Evolutionary conservation across 768 basidiomycete species (phyloP).

Genomic region (Suillus clintonianus): DNA sequence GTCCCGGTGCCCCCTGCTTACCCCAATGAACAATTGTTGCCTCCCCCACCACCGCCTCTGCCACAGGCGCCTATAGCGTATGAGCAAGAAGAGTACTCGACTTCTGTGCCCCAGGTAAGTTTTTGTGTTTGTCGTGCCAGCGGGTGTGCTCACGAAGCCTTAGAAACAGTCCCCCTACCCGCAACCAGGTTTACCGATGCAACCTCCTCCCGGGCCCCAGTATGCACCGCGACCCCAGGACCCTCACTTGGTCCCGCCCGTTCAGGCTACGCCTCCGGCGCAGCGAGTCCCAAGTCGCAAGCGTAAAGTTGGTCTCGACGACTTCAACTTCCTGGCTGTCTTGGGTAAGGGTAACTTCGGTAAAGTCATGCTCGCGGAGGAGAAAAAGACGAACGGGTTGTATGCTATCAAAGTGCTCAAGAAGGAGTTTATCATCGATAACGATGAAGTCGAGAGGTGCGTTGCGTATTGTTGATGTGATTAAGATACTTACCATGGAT

Average conservation of each 20-base stretch:
- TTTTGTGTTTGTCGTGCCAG: neutral
- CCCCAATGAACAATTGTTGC: conserved; percentile 34
- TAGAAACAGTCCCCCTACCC: conserved; percentile 24
- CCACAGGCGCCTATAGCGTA: conserved; percentile 18
- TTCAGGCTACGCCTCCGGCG: conserved; percentile 38
- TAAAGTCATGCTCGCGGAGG: conserved; percentile 99
- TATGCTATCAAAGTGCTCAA: conserved; percentile 99
- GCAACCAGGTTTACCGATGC: conserved; percentile 23
- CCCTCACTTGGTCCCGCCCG: conserved; percentile 18
- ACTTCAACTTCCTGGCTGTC: conserved; percentile 98
- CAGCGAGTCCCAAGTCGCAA: conserved; percentile 51
- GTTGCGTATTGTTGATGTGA: conserved; percentile 17
- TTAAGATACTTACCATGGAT: conserved; percentile 5
- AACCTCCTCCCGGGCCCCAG: conserved; percentile 22
- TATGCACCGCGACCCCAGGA: conserved; percentile 31
- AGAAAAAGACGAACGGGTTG: conserved; percentile 85
- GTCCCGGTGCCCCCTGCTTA: conserved; percentile 36
- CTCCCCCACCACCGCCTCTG: conserved; percentile 16
- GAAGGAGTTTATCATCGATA: conserved; percentile 99
- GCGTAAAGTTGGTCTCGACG: conserved; percentile 93
- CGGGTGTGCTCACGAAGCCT: conserved; percentile 7
- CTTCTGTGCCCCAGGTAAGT: conserved; percentile 24
- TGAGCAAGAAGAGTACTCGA: conserved; percentile 30
- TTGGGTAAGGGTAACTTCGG: conserved; percentile 99
- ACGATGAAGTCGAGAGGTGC: conserved; percentile 98